phyloP scores from a whole-genome alignment of 208 protist species.

The Polymyxa betae region DNA sequence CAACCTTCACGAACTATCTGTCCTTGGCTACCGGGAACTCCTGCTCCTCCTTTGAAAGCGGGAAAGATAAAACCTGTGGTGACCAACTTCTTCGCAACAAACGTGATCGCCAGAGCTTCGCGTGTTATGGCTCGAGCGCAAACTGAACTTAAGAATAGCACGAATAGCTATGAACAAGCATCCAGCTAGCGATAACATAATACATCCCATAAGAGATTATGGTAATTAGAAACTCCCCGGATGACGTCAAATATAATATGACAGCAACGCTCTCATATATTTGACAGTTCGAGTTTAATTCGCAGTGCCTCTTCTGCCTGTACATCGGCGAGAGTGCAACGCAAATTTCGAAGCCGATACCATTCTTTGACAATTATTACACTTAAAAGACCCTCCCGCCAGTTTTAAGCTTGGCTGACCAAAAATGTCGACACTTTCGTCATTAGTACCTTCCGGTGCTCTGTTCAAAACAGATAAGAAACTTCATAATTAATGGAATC shows the following conservation, averaged over 20 bases:
- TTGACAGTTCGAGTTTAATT: too few relatives aligned
- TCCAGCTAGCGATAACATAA: too few relatives aligned
- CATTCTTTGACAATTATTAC: slow-evolving; percentile 2
- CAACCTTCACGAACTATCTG: background rate
- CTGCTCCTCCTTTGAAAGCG: background rate
- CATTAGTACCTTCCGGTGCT: background rate
- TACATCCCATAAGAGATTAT: too few relatives aligned
- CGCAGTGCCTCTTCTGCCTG: too few relatives aligned
- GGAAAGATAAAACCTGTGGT: background rate
- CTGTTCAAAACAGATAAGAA: background rate
- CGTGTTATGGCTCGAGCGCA: slow-evolving; percentile 20
- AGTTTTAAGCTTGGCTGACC: slow-evolving; percentile 23
- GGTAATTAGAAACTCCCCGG: too few relatives aligned
- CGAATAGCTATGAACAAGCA: too few relatives aligned
- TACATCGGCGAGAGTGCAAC: background rate
- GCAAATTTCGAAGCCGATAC: slow-evolving; percentile 35
- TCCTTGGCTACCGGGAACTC: background rate
- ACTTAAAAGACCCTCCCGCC: background rate
- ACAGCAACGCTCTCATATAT: too few relatives aligned
- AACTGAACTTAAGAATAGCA: slow-evolving; percentile 25
- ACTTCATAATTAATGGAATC: background rate
- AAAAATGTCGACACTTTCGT: slow-evolving; percentile 6
- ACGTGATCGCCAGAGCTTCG: slow-evolving; percentile 39
- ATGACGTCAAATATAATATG: too few relatives aligned
- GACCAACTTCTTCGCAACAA: slow-evolving; percentile 55